Conservation (phyloP, 116 monocot genomes). For the Zostera marina region DNA sequence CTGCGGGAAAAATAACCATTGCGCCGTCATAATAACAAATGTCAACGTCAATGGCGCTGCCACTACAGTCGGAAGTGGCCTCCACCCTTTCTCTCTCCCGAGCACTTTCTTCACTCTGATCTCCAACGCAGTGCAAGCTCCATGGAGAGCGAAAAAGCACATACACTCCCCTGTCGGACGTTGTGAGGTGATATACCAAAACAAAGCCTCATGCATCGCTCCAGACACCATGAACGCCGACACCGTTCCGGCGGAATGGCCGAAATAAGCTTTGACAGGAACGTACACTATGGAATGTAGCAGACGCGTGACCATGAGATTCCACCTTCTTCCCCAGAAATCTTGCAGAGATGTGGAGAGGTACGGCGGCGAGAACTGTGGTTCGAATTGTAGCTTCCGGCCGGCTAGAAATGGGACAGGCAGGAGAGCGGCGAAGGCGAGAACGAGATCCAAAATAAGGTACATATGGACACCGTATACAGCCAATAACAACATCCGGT, state of each 20-base stretch:
- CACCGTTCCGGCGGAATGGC: constrained; percentile 20
- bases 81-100: constrained; percentile 5
- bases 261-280: constrained; percentile 26
- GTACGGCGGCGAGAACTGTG: constrained; percentile 45
- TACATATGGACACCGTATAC: constrained; percentile 39
- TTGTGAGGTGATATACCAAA: constrained; percentile 31
- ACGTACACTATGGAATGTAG: constrained; percentile 45
- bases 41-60: constrained; percentile 33
- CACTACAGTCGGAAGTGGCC: constrained; percentile 15
- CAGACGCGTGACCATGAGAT: constrained; percentile 53
- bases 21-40: constrained; percentile 33
- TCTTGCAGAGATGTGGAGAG: constrained; percentile 46
- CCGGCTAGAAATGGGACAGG: constrained; percentile 9
- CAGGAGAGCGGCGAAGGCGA: constrained; percentile 14
- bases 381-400: constrained; percentile 30
- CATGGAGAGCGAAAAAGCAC: constrained; percentile 60
- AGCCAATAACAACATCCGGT: constrained; percentile 9
- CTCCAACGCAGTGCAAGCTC: constrained; percentile 38
- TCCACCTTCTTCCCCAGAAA: constrained; percentile 80
- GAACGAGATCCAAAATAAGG: constrained; percentile 30
- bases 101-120: constrained; percentile 8
- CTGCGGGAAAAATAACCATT: constrained; percentile 62
- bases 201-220: constrained; percentile 63
- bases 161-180: constrained; percentile 44
- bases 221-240: constrained; percentile 60